Evolutionary conservation across 352 stramenopile genomes (phyloP).

Genomic region (Thalassiosira exigua): DNA sequence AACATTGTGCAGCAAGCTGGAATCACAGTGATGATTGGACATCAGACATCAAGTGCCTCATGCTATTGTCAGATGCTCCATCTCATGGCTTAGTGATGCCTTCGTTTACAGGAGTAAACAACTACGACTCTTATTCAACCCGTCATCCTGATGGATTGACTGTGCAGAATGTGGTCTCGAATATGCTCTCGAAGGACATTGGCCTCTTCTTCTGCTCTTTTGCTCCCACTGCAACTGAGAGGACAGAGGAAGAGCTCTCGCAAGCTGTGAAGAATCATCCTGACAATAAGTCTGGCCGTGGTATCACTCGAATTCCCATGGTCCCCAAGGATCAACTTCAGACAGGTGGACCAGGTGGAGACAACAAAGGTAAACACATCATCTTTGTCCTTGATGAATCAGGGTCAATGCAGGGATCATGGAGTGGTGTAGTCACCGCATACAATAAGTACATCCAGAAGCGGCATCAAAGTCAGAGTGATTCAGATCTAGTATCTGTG

Average conservation of each 20-base stretch:
- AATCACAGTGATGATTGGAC: constrained; percentile 58
- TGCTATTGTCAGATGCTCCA: constrained; percentile 70
- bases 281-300: constrained; percentile 45
- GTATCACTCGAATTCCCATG: constrained; percentile 64
- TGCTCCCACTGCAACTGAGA: constrained; percentile 56
- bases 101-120: constrained; percentile 13
- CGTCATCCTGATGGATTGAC: constrained; percentile 62
- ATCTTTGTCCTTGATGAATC: too few species aligned
- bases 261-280: constrained; percentile 42
- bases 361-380: too few species aligned
- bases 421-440: too few species aligned
- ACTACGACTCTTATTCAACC: constrained; percentile 55
- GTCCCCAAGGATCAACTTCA: constrained; percentile 38
- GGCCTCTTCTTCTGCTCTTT: constrained; percentile 76
- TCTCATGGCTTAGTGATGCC: constrained; percentile 55
- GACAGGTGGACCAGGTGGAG: too few species aligned
- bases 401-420: too few species aligned
- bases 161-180: constrained; percentile 39
- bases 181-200: constrained; percentile 60
- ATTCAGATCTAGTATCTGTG: too few species aligned
- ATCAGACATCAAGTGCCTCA: constrained; percentile 65
- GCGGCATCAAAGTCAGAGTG: too few species aligned
- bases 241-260: constrained; percentile 59
- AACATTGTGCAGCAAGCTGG: constrained; percentile 52
- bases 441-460: too few species aligned